Percentiles rank a stretch among this genome's conserved stretches.
Conservation (phyloP, 257 asterid genomes). For the Lycium barbarum region DNA sequence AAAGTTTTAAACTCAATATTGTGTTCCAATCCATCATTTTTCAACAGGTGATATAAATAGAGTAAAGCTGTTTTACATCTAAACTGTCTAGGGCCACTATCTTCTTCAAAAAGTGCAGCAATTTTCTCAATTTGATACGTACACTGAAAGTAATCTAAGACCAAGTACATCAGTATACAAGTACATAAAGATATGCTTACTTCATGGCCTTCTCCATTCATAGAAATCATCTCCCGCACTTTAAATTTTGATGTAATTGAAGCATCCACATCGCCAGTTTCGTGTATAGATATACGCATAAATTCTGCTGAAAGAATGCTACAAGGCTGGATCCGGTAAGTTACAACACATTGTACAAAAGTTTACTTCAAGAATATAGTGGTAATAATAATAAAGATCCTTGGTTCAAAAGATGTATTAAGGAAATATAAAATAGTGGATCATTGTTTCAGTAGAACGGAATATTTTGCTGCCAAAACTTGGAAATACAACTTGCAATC, state of each 20-base stretch:
- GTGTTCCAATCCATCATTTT: not conserved
- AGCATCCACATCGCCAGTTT: constrained; percentile 59
- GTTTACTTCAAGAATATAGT: not conserved
- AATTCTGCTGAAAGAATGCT: constrained; percentile 99
- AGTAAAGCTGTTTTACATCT: not conserved
- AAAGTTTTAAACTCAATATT: not conserved
- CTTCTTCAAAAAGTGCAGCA: constrained; percentile 3
- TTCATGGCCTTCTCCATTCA: constrained; percentile 65
- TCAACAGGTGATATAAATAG: not conserved
- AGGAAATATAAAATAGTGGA: constrained; percentile 16
- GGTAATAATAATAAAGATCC: not conserved
- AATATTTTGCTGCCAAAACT: not conserved
- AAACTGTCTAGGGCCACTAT: not conserved
- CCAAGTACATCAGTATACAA: constrained; percentile 11
- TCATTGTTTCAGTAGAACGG: not conserved
- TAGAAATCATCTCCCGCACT: constrained; percentile 42
- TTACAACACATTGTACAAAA: constrained; percentile 44
- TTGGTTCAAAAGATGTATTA: not conserved
- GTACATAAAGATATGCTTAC: constrained; percentile 52
- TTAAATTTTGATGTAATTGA: constrained; percentile 46
- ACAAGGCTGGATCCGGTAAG: constrained; percentile 84
- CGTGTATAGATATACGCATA: constrained; percentile 77
- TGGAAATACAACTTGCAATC: constrained; percentile 9
- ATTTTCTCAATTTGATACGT: not conserved
- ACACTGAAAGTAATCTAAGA: not conserved